Percentiles rank a stretch among this genome's conserved stretches.
These are phyloP conservation scores for Emericellopsis cladophorae DNA, from an alignment of 2,329 filamentous ascomycete genomes.

Conservation along the genomic window DNA sequence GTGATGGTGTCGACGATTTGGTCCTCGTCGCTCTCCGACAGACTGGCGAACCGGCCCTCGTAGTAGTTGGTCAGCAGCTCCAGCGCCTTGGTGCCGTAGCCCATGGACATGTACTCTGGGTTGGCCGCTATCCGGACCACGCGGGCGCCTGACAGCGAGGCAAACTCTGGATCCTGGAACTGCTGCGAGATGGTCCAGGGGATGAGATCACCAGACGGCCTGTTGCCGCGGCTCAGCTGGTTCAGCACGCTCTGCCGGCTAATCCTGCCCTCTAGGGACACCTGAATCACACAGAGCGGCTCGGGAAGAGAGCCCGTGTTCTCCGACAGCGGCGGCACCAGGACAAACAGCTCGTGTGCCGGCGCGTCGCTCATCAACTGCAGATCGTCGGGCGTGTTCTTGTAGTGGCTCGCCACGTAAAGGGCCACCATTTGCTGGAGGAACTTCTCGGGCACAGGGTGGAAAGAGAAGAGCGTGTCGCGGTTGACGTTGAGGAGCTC, in stretches of 20 bases:
- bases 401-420: conserved; percentile 95
- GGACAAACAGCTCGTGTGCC: conserved; percentile 88
- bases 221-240: conserved; percentile 75
- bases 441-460: conserved; percentile 93
- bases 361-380: conserved; percentile 97
- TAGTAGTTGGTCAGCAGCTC: conserved; percentile 86
- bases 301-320: conserved; percentile 72
- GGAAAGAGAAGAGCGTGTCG: conserved; percentile 95
- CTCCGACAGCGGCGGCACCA: conserved; percentile 75
- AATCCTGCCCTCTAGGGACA: conserved; percentile 89
- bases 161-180: conserved; percentile 96
- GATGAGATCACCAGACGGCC: conserved; percentile 85
- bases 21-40: conserved; percentile 56
- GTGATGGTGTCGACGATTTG: conserved; percentile 48
- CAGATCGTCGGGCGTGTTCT: conserved; percentile 96
- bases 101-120: conserved; percentile 84
- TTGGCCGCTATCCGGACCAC: conserved; percentile 93
- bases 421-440: conserved; percentile 96
- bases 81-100: conserved; percentile 82
- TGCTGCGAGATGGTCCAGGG: conserved; percentile 97
- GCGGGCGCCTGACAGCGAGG: conserved; percentile 79
- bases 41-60: conserved; percentile 77
- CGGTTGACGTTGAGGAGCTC: conserved; percentile 90
- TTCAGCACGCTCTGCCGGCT: conserved; percentile 86
- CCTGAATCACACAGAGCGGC: conserved; percentile 87